Conservation (phyloP, 768 basidiomycete genomes). For the Phylloporus scabripes region DNA sequence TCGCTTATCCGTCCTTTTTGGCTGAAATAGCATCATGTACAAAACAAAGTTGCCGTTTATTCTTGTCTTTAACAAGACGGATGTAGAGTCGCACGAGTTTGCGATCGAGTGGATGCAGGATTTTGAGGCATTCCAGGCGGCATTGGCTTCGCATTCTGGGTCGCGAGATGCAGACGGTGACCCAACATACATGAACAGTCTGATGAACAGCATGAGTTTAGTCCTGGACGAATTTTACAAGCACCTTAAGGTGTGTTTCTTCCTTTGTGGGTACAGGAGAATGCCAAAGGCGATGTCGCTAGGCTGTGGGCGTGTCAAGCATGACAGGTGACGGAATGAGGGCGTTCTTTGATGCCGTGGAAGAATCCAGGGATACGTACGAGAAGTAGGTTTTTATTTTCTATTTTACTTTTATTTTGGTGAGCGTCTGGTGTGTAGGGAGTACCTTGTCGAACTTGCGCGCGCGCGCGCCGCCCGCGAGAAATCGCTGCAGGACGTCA, state of each 20-base stretch:
- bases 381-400: conserved; percentile 54
- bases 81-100: conserved; percentile 84
- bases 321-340: conserved; percentile 92
- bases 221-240: conserved; percentile 98
- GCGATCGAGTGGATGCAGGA: conserved; percentile 98
- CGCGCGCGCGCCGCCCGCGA: conserved; percentile 62
- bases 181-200: conserved; percentile 94
- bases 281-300: neutral
- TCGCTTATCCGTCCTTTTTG: neutral
- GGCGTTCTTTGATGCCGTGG: conserved; percentile 89
- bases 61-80: conserved; percentile 97
- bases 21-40: conserved; percentile 73
- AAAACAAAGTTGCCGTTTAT: conserved; percentile 98
- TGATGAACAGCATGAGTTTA: conserved; percentile 99
- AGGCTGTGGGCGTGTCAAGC: conserved; percentile 96
- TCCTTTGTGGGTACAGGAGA: neutral
- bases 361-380: conserved; percentile 83
- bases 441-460: conserved; percentile 87
- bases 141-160: conserved; percentile 66
- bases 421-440: conserved; percentile 41
- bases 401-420: neutral
- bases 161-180: conserved; percentile 78
- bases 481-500: conserved; percentile 55
- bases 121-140: conserved; percentile 91
- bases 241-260: conserved; percentile 71